A percentile compares a stretch with the other conserved stretches of the same genome.
Conservation (phyloP, 2,329 filamentous ascomycete species). For the Penicillium griseofulvum region DNA sequence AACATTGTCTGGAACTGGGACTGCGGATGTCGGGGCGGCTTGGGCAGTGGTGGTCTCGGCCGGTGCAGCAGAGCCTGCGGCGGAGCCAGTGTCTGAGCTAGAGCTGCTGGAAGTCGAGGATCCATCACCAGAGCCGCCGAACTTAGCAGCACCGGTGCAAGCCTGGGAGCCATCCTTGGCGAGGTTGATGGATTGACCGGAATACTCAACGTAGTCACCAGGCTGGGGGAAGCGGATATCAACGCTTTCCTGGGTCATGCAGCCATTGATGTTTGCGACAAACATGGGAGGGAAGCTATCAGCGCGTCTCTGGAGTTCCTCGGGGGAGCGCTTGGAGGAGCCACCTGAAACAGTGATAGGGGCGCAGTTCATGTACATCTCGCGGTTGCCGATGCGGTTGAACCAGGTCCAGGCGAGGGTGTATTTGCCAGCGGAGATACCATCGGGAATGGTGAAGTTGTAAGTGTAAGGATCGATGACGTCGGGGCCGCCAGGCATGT, state of each 20-base stretch:
- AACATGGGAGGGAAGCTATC: conserved; percentile 70
- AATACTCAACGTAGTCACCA: conserved; percentile 56
- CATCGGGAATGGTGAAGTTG: conserved; percentile 67
- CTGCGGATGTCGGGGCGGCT: not conserved
- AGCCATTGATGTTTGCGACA: conserved; percentile 67
- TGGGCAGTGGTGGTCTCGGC: not conserved
- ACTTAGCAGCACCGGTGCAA: conserved; percentile 33
- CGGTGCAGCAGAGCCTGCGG: conserved; percentile 1
- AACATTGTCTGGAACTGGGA: conserved; percentile 8
- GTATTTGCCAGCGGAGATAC: conserved; percentile 71
- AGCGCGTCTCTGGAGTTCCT: conserved; percentile 52
- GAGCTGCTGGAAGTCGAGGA: conserved; percentile 20
- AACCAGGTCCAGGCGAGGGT: conserved; percentile 93
- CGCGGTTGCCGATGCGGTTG: conserved; percentile 86
- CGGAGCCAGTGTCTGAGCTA: conserved; percentile 7
- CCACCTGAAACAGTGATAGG: conserved; percentile 63
- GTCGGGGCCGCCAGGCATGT: conserved; percentile 53
- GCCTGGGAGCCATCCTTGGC: conserved; percentile 27
- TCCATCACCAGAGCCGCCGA: conserved; percentile 31
- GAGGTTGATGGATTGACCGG: conserved; percentile 43
- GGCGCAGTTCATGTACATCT: conserved; percentile 98
- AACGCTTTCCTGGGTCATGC: conserved; percentile 52
- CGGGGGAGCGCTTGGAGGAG: conserved; percentile 44
- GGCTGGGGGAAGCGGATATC: conserved; percentile 69
- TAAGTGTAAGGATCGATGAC: conserved; percentile 56